Evolutionary conservation across 2,329 filamentous ascomycete species (phyloP).

Genomic region (Aspergillus fijiensis): DNA sequence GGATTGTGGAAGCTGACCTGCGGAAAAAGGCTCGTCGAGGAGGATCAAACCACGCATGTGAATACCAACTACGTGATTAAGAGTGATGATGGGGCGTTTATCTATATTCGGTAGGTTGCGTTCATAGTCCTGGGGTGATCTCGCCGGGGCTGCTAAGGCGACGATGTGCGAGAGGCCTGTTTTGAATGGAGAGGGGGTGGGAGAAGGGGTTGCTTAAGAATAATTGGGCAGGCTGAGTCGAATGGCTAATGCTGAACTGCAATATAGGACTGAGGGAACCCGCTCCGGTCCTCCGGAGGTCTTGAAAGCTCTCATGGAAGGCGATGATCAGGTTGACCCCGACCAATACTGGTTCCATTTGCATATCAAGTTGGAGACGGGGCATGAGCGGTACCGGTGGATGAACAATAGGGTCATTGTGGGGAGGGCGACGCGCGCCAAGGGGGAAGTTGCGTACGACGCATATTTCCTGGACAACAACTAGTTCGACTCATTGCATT

Average conservation of each 20-base stretch:
- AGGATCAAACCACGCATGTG: conserved; percentile 29
- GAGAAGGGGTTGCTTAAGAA: not conserved
- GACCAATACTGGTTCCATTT: conserved; percentile 30
- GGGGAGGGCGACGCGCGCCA: conserved; percentile 24
- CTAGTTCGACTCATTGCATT: not conserved
- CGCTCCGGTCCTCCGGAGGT: conserved; percentile 28
- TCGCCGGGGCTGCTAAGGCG: not conserved
- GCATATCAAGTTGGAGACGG: conserved; percentile 27
- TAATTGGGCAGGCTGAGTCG: too few species aligned
- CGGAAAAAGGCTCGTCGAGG: conserved; percentile 24
- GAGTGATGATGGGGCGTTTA: conserved; percentile 26
- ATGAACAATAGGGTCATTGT: conserved; percentile 31
- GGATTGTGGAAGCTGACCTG: not conserved
- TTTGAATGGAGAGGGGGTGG: not conserved
- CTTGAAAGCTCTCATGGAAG: conserved; percentile 26
- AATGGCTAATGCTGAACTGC: not conserved
- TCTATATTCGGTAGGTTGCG: conserved; percentile 23
- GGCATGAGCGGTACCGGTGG: conserved; percentile 27
- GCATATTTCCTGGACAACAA: conserved; percentile 29
- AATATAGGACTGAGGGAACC: conserved; percentile 27
- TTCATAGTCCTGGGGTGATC: not conserved
- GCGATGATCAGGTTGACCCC: conserved; percentile 23
- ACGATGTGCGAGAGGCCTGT: not conserved
- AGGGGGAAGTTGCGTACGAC: conserved; percentile 30
- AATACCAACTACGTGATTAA: conserved; percentile 30